phyloP scores from a whole-genome alignment of 331 rosid species.

The Malus hybrid region DNA sequence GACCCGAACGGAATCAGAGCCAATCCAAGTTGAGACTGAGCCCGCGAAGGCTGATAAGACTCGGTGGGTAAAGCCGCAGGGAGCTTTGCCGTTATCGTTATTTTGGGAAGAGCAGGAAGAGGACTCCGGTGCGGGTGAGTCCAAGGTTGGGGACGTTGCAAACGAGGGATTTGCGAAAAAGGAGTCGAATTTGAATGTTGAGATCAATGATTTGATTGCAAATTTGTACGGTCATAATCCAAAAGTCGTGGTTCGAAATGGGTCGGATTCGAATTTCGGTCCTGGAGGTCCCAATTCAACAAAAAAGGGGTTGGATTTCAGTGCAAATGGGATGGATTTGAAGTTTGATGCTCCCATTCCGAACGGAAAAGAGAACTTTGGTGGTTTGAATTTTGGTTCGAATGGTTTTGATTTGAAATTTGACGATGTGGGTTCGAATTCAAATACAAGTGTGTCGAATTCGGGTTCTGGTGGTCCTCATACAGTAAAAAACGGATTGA shows the following conservation, averaged over 20 bases:
- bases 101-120: constrained; percentile 57
- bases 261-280: constrained; percentile 17
- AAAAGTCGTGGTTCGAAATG: constrained; percentile 22
- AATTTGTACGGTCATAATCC: constrained; percentile 36
- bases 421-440: constrained; percentile 11
- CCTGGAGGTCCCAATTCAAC: constrained; percentile 4
- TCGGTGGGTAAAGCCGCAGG: constrained; percentile 39
- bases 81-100: constrained; percentile 80
- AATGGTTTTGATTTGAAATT: constrained; percentile 4
- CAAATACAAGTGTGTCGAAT: background rate
- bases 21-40: background rate
- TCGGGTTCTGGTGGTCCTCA: constrained; percentile 1
- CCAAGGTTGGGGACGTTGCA: background rate
- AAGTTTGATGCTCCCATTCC: constrained; percentile 16
- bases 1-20: background rate
- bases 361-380: background rate
- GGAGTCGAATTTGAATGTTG: constrained; percentile 33
- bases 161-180: constrained; percentile 14
- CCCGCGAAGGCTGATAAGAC: background rate
- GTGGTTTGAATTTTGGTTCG: background rate
- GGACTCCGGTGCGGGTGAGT: constrained; percentile 19
- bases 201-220: constrained; percentile 40
- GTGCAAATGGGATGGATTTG: constrained; percentile 16
- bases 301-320: constrained; percentile 11
- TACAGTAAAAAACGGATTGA: constrained; percentile 9